Evolutionary conservation across 495 filamentous ascomycete genomes (phyloP).

Genomic region (Tuber calosporum): DNA sequence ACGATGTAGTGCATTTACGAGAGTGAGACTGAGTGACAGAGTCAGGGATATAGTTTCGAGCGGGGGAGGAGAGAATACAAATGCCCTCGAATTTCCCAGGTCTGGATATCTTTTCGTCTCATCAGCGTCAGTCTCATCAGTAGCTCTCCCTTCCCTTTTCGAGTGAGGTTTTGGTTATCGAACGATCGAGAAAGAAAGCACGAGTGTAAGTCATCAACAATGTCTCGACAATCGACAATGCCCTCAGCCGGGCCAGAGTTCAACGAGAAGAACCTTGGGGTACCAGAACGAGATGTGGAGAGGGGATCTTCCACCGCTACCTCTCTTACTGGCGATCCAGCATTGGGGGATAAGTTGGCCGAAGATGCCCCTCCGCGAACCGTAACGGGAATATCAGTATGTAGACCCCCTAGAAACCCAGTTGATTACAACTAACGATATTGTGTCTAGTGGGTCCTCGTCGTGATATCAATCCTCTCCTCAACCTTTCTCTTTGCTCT

Average conservation of each 20-base stretch:
- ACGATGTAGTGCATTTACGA: not conserved
- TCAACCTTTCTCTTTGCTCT: conserved; percentile 52
- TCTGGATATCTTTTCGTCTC: not conserved
- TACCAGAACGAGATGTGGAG: not conserved
- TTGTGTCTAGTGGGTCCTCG: conserved; percentile 43
- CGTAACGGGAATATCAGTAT: conserved; percentile 21
- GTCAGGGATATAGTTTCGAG: not conserved
- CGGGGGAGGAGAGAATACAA: not conserved
- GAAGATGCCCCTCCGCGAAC: conserved; percentile 4
- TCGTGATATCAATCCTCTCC: conserved; percentile 48
- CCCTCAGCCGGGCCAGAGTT: not conserved
- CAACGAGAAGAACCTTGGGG: not conserved
- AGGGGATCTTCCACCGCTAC: not conserved
- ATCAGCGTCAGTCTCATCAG: not conserved
- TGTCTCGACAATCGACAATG: not conserved
- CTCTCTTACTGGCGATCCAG: not conserved
- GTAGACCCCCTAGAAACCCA: not conserved
- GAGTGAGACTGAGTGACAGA: not conserved
- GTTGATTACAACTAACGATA: conserved; percentile 5
- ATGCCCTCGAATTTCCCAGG: not conserved
- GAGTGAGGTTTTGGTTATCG: not conserved
- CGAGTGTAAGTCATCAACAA: not conserved
- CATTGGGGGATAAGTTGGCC: not conserved
- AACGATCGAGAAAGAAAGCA: not conserved
- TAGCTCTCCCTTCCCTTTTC: not conserved